Evolutionary conservation across 805 yeast genomes (phyloP), one percentile per base, ranked within the genome.

Genomic region (Alloascoidea hylecoeti): DNA sequence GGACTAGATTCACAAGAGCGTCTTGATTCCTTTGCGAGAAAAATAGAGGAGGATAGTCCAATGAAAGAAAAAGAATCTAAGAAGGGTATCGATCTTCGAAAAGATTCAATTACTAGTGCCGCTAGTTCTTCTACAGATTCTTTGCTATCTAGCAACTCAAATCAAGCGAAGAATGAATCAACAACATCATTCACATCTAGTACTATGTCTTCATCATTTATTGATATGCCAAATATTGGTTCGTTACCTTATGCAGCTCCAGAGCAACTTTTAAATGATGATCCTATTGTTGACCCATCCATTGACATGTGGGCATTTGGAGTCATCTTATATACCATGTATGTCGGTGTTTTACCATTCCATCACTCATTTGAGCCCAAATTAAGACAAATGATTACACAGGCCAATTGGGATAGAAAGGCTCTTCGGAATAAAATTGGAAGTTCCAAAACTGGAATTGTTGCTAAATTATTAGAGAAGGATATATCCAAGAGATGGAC

Each of bases 231-330:
- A 27, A 41, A 78, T 46, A 81, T 84, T 36, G 97, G 97, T 0
- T 86, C 95, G 1, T 62, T 88, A 19, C 96, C 96, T 0, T 88
- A 85, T 53, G 94, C 96, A 0, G 72, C 95, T 0, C 97, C 97
- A 0, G 96, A 88, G 52, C 63, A 85, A 14, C 58, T 86, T 33
- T 60, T 63, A 34, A 82, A 85, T 3, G 38, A 38, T 2, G 61
- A 75, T 49, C 61, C 77, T 42, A 40, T 56, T 49, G 50, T 72
- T 39, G 78, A 79, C 2, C 77, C 82, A 2, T 60, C 72, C 32
- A 78, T 88, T 1, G 97, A 88, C 57, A 68, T 83, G 3, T 88
- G 96, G 96, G 94, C 96, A 0, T 65, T 82, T 35, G 97, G 96
- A 3, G 82, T 86, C 0, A 58, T 81, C 44, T 47, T 79, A 3